Conservation (phyloP, 208 protist genomes). For the Strigomonas culicis region DNA sequence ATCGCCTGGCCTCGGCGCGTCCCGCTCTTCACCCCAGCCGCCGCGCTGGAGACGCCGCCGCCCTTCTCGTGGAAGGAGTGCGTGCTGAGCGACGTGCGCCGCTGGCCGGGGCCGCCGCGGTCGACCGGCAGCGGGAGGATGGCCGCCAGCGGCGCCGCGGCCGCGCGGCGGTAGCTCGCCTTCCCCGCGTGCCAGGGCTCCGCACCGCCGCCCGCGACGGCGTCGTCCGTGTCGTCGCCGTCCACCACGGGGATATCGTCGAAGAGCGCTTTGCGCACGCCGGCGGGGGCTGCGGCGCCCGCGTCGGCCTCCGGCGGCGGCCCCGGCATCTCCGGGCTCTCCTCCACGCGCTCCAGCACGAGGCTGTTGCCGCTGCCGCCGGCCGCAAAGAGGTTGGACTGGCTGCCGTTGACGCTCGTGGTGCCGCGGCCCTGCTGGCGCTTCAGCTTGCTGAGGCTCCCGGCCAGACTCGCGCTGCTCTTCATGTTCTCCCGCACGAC, state of each 20-base stretch:
- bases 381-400: no score
- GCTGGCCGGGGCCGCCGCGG: no score
- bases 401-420: neutral
- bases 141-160: no score
- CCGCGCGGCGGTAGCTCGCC: neutral
- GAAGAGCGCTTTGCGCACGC: neutral
- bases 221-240: neutral
- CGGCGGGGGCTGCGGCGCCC: neutral
- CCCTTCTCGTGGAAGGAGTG: no score
- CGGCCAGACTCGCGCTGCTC: slow-evolving; percentile 7
- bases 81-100: neutral
- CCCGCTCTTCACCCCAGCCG: neutral
- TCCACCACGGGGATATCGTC: slow-evolving; percentile 3
- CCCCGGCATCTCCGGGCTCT: neutral
- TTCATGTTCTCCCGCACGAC: slow-evolving; percentile 3
- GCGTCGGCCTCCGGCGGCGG: neutral
- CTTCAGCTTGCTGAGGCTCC: neutral
- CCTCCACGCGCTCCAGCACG: neutral
- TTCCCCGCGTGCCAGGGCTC: slow-evolving; percentile 3
- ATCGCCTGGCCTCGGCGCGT: neutral
- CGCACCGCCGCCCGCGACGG: neutral
- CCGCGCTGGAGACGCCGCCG: neutral
- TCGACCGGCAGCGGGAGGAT: no score
- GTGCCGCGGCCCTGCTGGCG: no score
- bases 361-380: neutral